A percentile compares a stretch with the other conserved stretches of the same genome.
These are phyloP conservation scores for Chloranthus sessilifolius DNA, from an alignment of 164 flowering plant species.

Conservation along the genomic window DNA sequence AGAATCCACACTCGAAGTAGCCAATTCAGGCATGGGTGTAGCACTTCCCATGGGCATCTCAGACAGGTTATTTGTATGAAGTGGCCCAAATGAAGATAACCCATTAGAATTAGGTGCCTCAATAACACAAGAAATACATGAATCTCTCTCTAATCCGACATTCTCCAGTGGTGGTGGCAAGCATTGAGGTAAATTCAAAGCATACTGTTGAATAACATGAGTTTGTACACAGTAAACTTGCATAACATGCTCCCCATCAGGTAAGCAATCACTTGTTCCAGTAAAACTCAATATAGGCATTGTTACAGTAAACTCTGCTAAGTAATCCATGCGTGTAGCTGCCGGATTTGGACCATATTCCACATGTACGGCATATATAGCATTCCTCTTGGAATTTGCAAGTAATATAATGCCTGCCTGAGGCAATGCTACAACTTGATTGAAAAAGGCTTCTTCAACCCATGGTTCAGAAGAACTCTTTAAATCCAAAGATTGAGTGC, in stretches of 20 bases:
- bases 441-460: conserved; percentile 79
- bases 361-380: conserved; percentile 87
- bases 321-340: conserved; percentile 80
- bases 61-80: conserved; percentile 25
- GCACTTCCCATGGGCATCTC: conserved; percentile 31
- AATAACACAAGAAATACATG: conserved; percentile 27
- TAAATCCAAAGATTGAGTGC: conserved; percentile 80
- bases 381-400: conserved; percentile 90
- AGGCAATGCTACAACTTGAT: conserved; percentile 79
- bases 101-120: conserved; percentile 42
- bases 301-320: conserved; percentile 90
- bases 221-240: conserved; percentile 98
- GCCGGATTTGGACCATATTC: conserved; percentile 80
- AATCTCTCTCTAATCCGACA: conserved; percentile 50
- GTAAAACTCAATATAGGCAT: conserved; percentile 98
- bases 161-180: conserved; percentile 67
- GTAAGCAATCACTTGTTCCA: conserved; percentile 65
- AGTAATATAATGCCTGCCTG: conserved; percentile 64
- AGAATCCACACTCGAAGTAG: conserved; percentile 29
- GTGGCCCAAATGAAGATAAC: conserved; percentile 26
- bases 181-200: conserved; percentile 75
- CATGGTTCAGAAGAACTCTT: conserved; percentile 63
- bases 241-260: conserved; percentile 60
- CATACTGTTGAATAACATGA: conserved; percentile 97
- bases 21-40: conserved; percentile 23